phyloP scores from a whole-genome alignment of 805 yeast genomes.

The Metschnikowia lochheadii region DNA sequence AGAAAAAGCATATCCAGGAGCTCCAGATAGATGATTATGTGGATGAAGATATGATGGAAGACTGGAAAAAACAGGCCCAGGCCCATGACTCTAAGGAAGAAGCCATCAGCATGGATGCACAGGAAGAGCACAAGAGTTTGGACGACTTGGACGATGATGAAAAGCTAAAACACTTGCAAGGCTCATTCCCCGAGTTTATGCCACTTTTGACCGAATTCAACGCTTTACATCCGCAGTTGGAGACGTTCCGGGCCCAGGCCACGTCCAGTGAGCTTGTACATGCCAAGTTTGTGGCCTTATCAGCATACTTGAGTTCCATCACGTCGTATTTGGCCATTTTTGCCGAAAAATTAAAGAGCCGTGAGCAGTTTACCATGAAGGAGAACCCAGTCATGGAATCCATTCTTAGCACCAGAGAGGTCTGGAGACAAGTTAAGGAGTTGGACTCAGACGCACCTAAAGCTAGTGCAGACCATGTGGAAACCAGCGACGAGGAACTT shows the following conservation, averaged over 20 bases:
- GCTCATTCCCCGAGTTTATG: constrained; percentile 76
- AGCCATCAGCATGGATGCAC: constrained; percentile 8
- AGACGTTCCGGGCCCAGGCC: constrained; percentile 26
- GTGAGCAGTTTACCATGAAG: constrained; percentile 63
- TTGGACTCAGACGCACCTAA: constrained; percentile 5
- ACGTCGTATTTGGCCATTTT: constrained; percentile 76
- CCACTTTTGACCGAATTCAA: constrained; percentile 67
- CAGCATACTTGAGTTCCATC: constrained; percentile 75
- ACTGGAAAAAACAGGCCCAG: constrained; percentile 64
- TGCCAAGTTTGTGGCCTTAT: constrained; percentile 64
- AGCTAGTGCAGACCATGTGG: neutral
- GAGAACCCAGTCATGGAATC: constrained; percentile 89
- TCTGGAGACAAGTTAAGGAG: constrained; percentile 80
- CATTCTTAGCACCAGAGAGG: constrained; percentile 73
- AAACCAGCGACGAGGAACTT: neutral
- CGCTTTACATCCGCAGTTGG: constrained; percentile 39
- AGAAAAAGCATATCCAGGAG: constrained; percentile 67
- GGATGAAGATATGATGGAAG: constrained; percentile 75
- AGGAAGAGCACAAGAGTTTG: constrained; percentile 16
- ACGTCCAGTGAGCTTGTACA: constrained; percentile 26
- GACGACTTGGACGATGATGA: constrained; percentile 47
- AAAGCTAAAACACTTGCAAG: constrained; percentile 49
- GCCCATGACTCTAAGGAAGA: constrained; percentile 36
- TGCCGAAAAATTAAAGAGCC: constrained; percentile 48
- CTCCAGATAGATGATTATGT: constrained; percentile 56